These are phyloP conservation scores for Carex littledalei DNA, from an alignment of 176 grass and related monocot genomes.

Conservation along the genomic window DNA sequence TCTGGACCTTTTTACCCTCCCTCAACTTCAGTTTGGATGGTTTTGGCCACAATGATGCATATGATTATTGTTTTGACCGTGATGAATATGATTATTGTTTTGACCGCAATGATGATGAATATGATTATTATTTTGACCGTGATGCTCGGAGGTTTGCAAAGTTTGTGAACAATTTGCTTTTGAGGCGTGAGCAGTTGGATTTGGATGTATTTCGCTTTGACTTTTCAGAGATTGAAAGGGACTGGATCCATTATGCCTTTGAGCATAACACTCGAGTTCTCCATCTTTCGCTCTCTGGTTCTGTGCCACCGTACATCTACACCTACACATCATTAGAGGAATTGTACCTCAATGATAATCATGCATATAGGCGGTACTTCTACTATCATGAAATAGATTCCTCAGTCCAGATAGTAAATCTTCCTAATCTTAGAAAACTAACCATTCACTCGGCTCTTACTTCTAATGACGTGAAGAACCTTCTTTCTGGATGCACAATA, in stretches of 20 bases:
- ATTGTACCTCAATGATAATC: background rate
- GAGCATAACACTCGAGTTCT: background rate
- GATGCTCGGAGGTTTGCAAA: background rate
- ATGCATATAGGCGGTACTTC: too few species aligned
- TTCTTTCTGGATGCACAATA: too few species aligned
- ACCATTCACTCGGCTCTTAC: background rate
- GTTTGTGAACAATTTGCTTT: background rate
- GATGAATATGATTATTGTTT: too few species aligned
- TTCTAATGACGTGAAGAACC: background rate
- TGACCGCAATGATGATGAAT: too few species aligned
- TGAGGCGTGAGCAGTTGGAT: background rate
- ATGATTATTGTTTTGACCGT: too few species aligned
- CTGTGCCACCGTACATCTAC: background rate
- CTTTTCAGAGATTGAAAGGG: too few species aligned
- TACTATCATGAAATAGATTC: background rate
- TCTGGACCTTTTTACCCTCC: background rate
- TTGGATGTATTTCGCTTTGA: too few species aligned
- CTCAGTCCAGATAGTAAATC: background rate
- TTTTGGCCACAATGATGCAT: too few species aligned
- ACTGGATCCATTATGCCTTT: background rate
- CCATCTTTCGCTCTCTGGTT: too few species aligned
- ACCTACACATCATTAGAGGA: constrained; percentile 2
- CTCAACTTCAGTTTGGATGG: background rate
- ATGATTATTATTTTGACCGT: too few species aligned
- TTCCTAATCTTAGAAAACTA: background rate